These are phyloP conservation scores for Pseudophaeomoniella oleicola DNA, from an alignment of 2,329 filamentous ascomycete genomes.

Conservation along the genomic window DNA sequence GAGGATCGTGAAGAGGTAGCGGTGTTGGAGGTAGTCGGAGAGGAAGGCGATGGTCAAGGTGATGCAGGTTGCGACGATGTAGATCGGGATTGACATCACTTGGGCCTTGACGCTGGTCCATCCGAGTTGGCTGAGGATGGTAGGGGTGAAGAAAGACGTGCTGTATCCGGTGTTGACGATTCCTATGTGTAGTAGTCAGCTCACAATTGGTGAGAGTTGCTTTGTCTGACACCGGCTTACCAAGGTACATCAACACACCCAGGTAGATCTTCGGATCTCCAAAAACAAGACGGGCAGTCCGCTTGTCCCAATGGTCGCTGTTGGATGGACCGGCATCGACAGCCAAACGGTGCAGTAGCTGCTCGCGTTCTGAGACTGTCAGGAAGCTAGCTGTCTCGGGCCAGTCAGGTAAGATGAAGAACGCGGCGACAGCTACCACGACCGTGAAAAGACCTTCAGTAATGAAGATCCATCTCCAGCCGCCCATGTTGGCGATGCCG, in stretches of 20 bases:
- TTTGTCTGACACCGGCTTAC: too few species aligned
- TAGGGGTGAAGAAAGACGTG: constrained; percentile 19
- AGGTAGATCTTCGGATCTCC: constrained; percentile 20
- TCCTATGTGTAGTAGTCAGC: constrained; percentile 20
- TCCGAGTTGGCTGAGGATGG: constrained; percentile 19
- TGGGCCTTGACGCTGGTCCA: constrained; percentile 18
- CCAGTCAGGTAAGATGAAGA: constrained; percentile 18
- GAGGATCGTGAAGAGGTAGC: constrained; percentile 21
- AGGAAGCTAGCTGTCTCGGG: constrained; percentile 18
- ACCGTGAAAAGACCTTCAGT: constrained; percentile 24
- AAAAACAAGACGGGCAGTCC: constrained; percentile 14
- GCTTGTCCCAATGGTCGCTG: constrained; percentile 16
- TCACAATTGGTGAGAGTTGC: too few species aligned
- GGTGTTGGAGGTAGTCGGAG: constrained; percentile 17
- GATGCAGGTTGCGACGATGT: constrained; percentile 16
- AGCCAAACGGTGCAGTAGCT: constrained; percentile 19
- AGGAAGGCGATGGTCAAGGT: constrained; percentile 15
- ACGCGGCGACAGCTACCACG: constrained; percentile 12
- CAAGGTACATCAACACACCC: constrained; percentile 5
- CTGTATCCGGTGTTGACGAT: constrained; percentile 21
- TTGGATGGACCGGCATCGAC: constrained; percentile 13
- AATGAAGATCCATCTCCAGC: constrained; percentile 36
- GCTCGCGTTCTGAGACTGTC: constrained; percentile 16
- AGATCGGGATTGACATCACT: constrained; percentile 21
- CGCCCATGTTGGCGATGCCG: constrained; percentile 21